phyloP scores from a whole-genome alignment of 2,329 filamentous ascomycete genomes.

The Endoconidiophora polonica region DNA sequence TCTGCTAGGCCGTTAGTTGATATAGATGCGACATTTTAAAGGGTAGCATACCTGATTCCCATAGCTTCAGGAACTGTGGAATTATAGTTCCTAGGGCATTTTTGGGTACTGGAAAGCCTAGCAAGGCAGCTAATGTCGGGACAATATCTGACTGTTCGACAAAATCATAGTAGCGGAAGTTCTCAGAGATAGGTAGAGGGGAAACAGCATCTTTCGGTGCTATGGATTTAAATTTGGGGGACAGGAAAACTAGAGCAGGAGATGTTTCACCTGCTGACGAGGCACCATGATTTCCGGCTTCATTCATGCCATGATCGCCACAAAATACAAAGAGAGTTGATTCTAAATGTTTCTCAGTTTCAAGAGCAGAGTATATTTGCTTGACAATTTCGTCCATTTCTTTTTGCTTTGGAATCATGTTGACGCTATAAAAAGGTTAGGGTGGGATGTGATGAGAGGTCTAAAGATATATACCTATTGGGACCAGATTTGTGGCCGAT shows the following conservation, averaged over 20 bases:
- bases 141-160: slow-evolving; percentile 94
- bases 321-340: slow-evolving; percentile 73
- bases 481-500: slow-evolving; percentile 95
- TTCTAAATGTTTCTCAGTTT: slow-evolving; percentile 49
- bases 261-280: slow-evolving; percentile 90
- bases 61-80: slow-evolving; percentile 59
- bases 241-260: slow-evolving; percentile 78
- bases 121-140: slow-evolving; percentile 68
- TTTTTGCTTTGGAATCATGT: slow-evolving; percentile 82
- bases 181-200: slow-evolving; percentile 43
- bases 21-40: neutral
- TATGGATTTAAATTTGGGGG: slow-evolving; percentile 56
- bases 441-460: neutral
- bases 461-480: slow-evolving; percentile 37
- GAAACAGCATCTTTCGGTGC: slow-evolving; percentile 22
- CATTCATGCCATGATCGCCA: slow-evolving; percentile 99
- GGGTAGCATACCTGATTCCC: slow-evolving; percentile 40
- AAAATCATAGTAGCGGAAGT: slow-evolving; percentile 68
- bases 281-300: slow-evolving; percentile 90
- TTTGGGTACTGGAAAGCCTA: slow-evolving; percentile 74
- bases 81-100: slow-evolving; percentile 88
- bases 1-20: slow-evolving; percentile 17
- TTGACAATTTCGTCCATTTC: slow-evolving; percentile 84
- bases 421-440: slow-evolving; percentile 38
- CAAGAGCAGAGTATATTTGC: slow-evolving; percentile 60